Evolutionary conservation across 495 filamentous ascomycete genomes (phyloP).

Genomic region (Penicillium psychrofluorescens): DNA sequence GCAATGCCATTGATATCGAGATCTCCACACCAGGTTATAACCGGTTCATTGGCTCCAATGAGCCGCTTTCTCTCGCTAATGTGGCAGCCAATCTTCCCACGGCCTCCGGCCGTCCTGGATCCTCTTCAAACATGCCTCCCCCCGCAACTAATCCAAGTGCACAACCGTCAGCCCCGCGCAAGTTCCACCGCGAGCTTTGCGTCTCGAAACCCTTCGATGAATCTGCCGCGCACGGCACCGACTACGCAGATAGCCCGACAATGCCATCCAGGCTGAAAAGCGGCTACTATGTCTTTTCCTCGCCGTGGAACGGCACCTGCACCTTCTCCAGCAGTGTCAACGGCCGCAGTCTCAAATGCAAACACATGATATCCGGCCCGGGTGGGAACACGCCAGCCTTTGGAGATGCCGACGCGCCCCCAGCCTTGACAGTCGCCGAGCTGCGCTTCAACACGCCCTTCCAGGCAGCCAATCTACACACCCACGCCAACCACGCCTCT

Average conservation of each 20-base stretch:
- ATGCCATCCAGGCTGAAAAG: constrained; percentile 32
- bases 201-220: constrained; percentile 26
- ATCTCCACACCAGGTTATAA: constrained; percentile 56
- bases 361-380: constrained; percentile 45
- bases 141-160: constrained; percentile 3
- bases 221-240: neutral
- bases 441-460: constrained; percentile 80
- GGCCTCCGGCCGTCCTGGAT: no score
- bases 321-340: constrained; percentile 71
- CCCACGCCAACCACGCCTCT: constrained; percentile 14
- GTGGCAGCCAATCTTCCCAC: constrained; percentile 21
- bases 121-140: no score
- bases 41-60: constrained; percentile 43
- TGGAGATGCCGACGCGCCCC: constrained; percentile 11
- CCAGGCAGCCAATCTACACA: constrained; percentile 30
- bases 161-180: constrained; percentile 20
- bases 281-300: constrained; percentile 55
- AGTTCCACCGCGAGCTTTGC: constrained; percentile 33
- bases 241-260: constrained; percentile 4
- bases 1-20: constrained; percentile 48
- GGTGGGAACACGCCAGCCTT: neutral
- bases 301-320: constrained; percentile 81
- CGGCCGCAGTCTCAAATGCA: constrained; percentile 70
- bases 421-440: constrained; percentile 65
- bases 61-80: constrained; percentile 24